Evolutionary conservation across 805 yeast species (phyloP), one percentile per base, ranked within the genome.

Genomic region (Wilhelminamyces savonicus): DNA sequence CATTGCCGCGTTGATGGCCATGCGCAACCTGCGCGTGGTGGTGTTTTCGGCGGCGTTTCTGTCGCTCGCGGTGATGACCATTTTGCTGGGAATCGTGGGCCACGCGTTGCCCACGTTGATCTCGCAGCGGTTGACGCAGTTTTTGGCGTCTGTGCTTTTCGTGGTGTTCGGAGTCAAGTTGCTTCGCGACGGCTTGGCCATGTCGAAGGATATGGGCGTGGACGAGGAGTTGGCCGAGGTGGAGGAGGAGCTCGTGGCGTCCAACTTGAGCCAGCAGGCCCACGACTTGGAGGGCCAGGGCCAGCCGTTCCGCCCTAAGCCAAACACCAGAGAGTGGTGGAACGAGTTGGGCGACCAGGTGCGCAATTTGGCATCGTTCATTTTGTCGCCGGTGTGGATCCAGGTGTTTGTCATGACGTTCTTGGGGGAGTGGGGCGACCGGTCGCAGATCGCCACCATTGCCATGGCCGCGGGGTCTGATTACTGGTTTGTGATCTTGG

Each of bases 341-440:
- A 26, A 26, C 7, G 53, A 52, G 4, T 13, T 41, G 6, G 52
- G 50, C n/a, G 50, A 52, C 16, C 75, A 76, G 23, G 24, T 80
- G 12, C 54, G 63, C 24, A 69, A 78, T 42, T 64, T 82, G 29
- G 75, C 80, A 3, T 56, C 76, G 3, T 73, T 76, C 33, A 59
- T 86, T 4, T 63, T 90, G 32, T 82, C 95, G 3, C 97, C 98
- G 3, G 62, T 78, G 7, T 92, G 95, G 88, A 80, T 87, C 41
- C 96, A 90, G 64, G 90, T 90, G 4, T 92, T 92, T 51, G 76
- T 77, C 31, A 90, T 92, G 97, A 85, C 95, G 4, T 92, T 92
- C 55, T 63, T 92, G 28, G 98, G 97, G 37, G 99, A 92, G 62
- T 87, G 97, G 94, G 99, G 99, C 29, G 99, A 92, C 58, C 78